Percentiles rank a stretch among this genome's conserved stretches.
Evolutionary conservation across 495 filamentous ascomycete species (phyloP).

Genomic region (Aspergillus sclerotioniger): DNA sequence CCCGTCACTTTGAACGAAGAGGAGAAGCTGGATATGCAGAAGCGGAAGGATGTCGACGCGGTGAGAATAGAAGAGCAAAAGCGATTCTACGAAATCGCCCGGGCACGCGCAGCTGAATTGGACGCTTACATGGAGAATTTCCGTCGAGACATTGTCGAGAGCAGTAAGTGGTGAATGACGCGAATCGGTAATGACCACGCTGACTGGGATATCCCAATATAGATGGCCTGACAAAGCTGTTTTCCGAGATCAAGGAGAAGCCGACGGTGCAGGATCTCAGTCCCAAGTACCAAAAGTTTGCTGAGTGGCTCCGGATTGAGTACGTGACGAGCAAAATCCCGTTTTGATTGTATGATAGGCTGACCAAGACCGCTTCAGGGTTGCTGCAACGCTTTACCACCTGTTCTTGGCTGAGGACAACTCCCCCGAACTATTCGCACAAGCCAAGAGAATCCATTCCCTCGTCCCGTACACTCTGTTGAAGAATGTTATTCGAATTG

Average conservation of each 20-base stretch:
- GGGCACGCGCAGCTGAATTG: slow-evolving; percentile 83
- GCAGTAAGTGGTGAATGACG: slow-evolving; percentile 54
- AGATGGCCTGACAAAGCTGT: slow-evolving; percentile 91
- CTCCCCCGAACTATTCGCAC: slow-evolving; percentile 91
- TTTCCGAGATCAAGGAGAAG: slow-evolving; percentile 88
- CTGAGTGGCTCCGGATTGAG: slow-evolving; percentile 97
- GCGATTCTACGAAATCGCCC: slow-evolving; percentile 91
- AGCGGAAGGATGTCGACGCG: slow-evolving; percentile 80
- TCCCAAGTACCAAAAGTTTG: slow-evolving; percentile 95
- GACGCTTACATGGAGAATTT: slow-evolving; percentile 97
- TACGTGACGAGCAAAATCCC: slow-evolving; percentile 22
- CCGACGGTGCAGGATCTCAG: slow-evolving; percentile 80
- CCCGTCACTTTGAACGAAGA: slow-evolving; percentile 74
- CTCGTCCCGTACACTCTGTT: slow-evolving; percentile 87
- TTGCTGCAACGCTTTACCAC: slow-evolving; percentile 95
- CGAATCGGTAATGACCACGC: not conserved
- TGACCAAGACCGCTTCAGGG: slow-evolving; percentile 35
- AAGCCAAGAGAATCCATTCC: slow-evolving; percentile 88
- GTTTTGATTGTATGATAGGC: slow-evolving; percentile 14
- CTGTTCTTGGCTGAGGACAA: slow-evolving; percentile 98
- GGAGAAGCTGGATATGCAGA: slow-evolving; percentile 73
- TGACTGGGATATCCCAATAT: slow-evolving; percentile 5
- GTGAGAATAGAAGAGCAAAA: slow-evolving; percentile 88
- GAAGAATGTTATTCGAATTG: slow-evolving; percentile 95
- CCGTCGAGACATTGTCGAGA: slow-evolving; percentile 69